phyloP scores from a whole-genome alignment of 768 basidiomycete genomes.

The Mycena kentingensis region DNA sequence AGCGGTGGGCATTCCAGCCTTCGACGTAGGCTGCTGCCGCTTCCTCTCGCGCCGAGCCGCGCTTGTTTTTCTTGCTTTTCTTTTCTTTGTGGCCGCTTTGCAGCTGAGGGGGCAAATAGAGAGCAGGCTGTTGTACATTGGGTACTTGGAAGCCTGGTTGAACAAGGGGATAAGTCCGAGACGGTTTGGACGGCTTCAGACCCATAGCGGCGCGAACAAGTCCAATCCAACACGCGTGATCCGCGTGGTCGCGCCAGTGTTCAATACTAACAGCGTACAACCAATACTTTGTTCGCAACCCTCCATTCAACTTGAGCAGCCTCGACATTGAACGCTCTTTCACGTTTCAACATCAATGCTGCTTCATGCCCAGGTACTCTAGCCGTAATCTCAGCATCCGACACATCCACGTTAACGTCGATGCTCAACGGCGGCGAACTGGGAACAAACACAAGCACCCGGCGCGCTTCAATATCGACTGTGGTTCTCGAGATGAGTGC shows the following conservation, averaged over 20 bases:
- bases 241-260: constrained; percentile 13
- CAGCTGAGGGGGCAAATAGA: constrained; percentile 17
- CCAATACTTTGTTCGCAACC: constrained; percentile 41
- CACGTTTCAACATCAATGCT: constrained; percentile 54
- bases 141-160: constrained; percentile 17
- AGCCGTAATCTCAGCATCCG: constrained; percentile 55
- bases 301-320: constrained; percentile 69
- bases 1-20: constrained; percentile 11
- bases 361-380: constrained; percentile 18
- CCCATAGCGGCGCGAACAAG: constrained; percentile 16
- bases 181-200: constrained; percentile 16
- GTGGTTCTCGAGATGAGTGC: constrained; percentile 46
- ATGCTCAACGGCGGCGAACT: constrained; percentile 40
- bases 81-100: constrained; percentile 8
- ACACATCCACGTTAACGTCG: constrained; percentile 57
- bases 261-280: background rate
- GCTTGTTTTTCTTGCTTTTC: constrained; percentile 13
- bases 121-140: constrained; percentile 11
- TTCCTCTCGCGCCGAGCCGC: constrained; percentile 9
- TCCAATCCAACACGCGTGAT: constrained; percentile 12
- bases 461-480: constrained; percentile 67
- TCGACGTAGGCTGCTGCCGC: constrained; percentile 15
- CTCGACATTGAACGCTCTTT: constrained; percentile 62
- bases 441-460: constrained; percentile 56
- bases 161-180: constrained; percentile 14